phyloP scores from a whole-genome alignment of 2,329 filamentous ascomycete species.

The Parastagonospora nodorum region DNA sequence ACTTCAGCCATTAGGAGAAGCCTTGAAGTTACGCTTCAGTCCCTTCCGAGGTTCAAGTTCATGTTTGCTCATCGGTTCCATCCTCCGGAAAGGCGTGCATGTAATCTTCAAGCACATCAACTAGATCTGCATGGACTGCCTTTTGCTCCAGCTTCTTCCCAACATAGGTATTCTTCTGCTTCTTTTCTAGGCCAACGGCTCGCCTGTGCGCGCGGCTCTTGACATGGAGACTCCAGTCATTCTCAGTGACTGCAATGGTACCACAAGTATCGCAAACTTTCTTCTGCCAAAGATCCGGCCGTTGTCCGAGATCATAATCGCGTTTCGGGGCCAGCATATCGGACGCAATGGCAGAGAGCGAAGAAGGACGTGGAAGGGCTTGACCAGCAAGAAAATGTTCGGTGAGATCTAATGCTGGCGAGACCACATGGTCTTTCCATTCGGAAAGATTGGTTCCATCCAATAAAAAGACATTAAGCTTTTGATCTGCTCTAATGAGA shows the following conservation, averaged over 20 bases:
- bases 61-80: not conserved
- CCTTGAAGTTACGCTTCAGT: not conserved
- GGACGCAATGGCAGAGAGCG: conserved; percentile 61
- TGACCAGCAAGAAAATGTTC: conserved; percentile 63
- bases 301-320: conserved; percentile 51
- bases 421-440: conserved; percentile 69
- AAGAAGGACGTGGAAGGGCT: conserved; percentile 57
- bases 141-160: not conserved
- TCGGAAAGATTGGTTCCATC: conserved; percentile 72
- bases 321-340: conserved; percentile 64
- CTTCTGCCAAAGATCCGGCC: conserved; percentile 54
- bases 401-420: conserved; percentile 67
- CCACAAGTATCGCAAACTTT: conserved; percentile 74
- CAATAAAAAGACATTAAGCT: conserved; percentile 72
- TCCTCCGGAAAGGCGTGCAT: conserved; percentile 12
- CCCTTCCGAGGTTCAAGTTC: not conserved
- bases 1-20: not conserved
- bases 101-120: conserved; percentile 31
- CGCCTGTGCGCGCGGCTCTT: conserved; percentile 60
- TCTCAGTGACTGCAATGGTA: conserved; percentile 59
- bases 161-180: conserved; percentile 20
- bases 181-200: conserved; percentile 36
- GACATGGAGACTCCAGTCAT: conserved; percentile 63
- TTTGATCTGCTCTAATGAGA: conserved; percentile 60
- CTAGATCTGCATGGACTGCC: conserved; percentile 15